Base-by-base conservation (phyloP, 2,329 filamentous ascomycete species). In the Colletotrichum eremochloae region DNA sequence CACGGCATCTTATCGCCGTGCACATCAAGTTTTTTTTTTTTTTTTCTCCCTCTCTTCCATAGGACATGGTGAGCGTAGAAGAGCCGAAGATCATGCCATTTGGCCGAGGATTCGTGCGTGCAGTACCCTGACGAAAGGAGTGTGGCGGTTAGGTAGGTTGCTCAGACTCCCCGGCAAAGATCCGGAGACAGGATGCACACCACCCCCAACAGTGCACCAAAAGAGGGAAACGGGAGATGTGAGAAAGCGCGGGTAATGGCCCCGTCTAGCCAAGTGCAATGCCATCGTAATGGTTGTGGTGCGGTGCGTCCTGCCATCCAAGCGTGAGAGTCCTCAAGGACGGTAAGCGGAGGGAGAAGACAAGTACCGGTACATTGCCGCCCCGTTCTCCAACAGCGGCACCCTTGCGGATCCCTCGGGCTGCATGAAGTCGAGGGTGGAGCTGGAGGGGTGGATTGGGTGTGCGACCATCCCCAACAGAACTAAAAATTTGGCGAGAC, bases 381-480 rank as follows among this genome's bases (percentile, higher is more conserved):
- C 31, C 38, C 55, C 66, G 67, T 72, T 72, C 70, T 72, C 70
- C 67, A 72, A 70, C 70, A 64, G 61, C 61, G 40, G 66, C 48
- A 73, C 71, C 71, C 67, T 73, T 73, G 68, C 71, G 62, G 68
- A 67, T 73, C 69, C 55, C 60, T 72, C 53, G 66, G 70, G 70
- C 70, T 72, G 70, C 67, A 73, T 73, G 68, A 73, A 67, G 62
- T 63, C 68, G 63, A 53, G 62, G 68, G 71, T 72, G 70, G 71
- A 67, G 67, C 62, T 71, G 24, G 68, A 71, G 68, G 68, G 50
- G 71, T 71, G 71, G 60, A 56, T 56, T 56, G 33, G 71, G 71
- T 71, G 71, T 67, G 57, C 63, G 67, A 73, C 75, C 75, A 79
- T 83, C 83, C 83, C 82, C 82, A 85, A 83, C 80, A 83, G 80